Evolutionary conservation across 1,284 basidiomycete species (phyloP), one percentile per base, ranked within the genome.

Genomic region (Rhodotorula sp.): DNA sequence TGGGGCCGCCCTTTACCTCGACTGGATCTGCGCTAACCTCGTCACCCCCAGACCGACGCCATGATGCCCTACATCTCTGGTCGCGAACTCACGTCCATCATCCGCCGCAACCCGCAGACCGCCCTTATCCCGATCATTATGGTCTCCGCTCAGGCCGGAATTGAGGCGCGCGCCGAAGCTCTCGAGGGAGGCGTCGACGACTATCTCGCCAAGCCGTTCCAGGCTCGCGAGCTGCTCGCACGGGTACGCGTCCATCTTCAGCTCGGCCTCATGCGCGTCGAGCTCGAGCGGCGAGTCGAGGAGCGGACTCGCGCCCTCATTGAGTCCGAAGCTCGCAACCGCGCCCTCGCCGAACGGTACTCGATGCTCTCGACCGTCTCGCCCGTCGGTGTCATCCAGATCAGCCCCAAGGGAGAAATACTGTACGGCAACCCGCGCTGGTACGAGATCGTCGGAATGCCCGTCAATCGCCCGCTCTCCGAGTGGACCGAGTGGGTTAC

Each of bases 151-250:
- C 74, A 74, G 24, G 76, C 76, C 24, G 77, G 76, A 4, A 60
- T 64, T 26, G 78, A 79, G n/a, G 75, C 76, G 7, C 67, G 76
- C 18, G 72, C 76, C 5, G 76, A 77, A 47, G 76, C 74, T 22
- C 71, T 79, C n/a, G 69, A 73, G 16, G 68, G 69, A 15, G 78
- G 78, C 11, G 66, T 72, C 9, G 78, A 77, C 64, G 77, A 77
- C 65, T 73, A 76, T 13, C 40, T 44, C 16, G 40, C 40, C 40
- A 44, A 44, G 40, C 40, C 40, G 40, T 44, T 44, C 40, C 73
- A 75, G 46, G 69, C 71, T 2, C 74, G 76, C n/a, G 78, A 79
- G 60, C 72, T 79, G 4, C 57, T 78, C 26, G 72, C 75, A 7
- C 69, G 78, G 11, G 72, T 76, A 0, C 68, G 76, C 53, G 72